A percentile compares a stretch with the other conserved stretches of the same genome.
Evolutionary conservation across 1,284 basidiomycete genomes (phyloP).

Genomic region (Binderoboletus segoi): DNA sequence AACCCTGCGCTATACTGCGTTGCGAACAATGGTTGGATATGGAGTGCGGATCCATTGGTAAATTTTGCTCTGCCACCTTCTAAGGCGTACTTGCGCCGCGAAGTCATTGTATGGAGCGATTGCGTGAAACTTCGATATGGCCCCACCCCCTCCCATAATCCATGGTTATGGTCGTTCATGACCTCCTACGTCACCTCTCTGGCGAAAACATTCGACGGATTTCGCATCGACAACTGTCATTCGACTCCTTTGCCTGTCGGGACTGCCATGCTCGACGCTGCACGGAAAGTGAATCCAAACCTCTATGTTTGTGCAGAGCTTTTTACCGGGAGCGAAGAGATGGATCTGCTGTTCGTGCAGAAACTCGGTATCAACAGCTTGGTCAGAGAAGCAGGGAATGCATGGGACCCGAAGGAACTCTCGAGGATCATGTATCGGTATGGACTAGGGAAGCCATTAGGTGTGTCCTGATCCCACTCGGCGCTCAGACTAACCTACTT

Average conservation of each 20-base stretch:
- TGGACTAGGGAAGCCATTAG: constrained; percentile 89
- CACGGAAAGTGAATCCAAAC: constrained; percentile 86
- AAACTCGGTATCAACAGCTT: constrained; percentile 90
- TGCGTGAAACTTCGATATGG: constrained; percentile 98
- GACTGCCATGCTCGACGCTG: constrained; percentile 89
- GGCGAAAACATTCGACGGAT: constrained; percentile 87
- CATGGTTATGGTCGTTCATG: constrained; percentile 96
- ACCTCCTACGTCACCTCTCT: constrained; percentile 81
- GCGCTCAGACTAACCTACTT: background rate
- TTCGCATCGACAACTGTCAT: constrained; percentile 98
- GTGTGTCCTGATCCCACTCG: constrained; percentile 42
- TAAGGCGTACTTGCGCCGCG: constrained; percentile 94
- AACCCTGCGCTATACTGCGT: constrained; percentile 77
- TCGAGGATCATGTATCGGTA: constrained; percentile 84
- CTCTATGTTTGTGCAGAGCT: constrained; percentile 96
- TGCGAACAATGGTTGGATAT: constrained; percentile 99
- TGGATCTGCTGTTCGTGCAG: constrained; percentile 89
- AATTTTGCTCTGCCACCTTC: constrained; percentile 96
- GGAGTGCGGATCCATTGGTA: constrained; percentile 91
- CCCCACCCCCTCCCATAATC: constrained; percentile 74
- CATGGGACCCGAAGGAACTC: constrained; percentile 83
- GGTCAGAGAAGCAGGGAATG: constrained; percentile 91
- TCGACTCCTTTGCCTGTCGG: constrained; percentile 96
- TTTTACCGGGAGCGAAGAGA: constrained; percentile 95
- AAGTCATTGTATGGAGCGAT: constrained; percentile 97